Percentiles rank a stretch among this genome's conserved stretches.
phyloP scores from a whole-genome alignment of 2,329 filamentous ascomycete genomes.

The Paramyrothecium roridum region DNA sequence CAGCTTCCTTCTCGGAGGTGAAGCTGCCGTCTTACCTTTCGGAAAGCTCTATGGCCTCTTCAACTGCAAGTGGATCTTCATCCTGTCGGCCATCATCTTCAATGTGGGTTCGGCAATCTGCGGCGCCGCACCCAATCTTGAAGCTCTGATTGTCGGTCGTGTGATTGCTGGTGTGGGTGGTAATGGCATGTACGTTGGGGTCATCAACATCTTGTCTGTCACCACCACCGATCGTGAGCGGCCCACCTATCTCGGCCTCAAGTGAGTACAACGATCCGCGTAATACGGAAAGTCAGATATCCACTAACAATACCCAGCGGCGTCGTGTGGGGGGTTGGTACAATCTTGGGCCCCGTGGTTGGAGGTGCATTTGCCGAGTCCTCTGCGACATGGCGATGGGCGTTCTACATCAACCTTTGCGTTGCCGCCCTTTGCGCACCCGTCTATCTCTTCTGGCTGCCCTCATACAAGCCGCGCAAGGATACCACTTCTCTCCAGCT shows the following conservation, averaged over 20 bases:
- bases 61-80: background rate
- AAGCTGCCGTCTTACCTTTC: background rate
- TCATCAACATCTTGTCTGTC: conserved; percentile 1
- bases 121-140: conserved; percentile 35
- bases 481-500: background rate
- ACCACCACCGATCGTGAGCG: background rate
- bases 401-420: conserved; percentile 1
- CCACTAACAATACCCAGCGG: background rate
- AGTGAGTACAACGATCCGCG: background rate
- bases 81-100: conserved; percentile 11
- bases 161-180: conserved; percentile 38
- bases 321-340: background rate
- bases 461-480: background rate
- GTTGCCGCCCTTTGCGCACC: background rate
- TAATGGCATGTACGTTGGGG: conserved; percentile 25
- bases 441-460: conserved; percentile 1
- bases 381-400: conserved; percentile 1
- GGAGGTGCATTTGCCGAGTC: conserved; percentile 1
- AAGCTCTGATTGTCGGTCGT: conserved; percentile 40
- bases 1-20: conserved; percentile 1
- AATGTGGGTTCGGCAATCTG: conserved; percentile 27
- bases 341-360: background rate
- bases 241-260: background rate
- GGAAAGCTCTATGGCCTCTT: conserved; percentile 1
- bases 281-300: too few relatives aligned